Evolutionary conservation across 2,329 filamentous ascomycete species (phyloP), one percentile per base, ranked within the genome.

Genomic region (Thielaviopsis euricoi): DNA sequence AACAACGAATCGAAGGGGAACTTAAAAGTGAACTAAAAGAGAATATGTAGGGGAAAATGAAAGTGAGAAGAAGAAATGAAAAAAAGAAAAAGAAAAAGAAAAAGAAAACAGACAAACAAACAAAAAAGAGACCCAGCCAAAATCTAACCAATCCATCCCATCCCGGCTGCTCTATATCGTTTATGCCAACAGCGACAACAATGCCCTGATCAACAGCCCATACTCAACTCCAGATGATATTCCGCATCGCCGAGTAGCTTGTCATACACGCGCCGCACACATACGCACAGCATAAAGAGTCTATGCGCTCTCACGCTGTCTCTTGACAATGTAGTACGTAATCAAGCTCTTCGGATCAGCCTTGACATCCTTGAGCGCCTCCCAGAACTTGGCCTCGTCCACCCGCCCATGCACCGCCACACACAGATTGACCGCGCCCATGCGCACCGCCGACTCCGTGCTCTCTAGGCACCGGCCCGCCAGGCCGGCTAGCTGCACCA

Each of bases 371-470:
- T 75, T 79, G 64, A 89, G 74, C 23, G 77, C 76, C 37, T 76
- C 77, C 86, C 86, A 91, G 66, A 90, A 90, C 29, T 65, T 66
- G 10, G 65, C 69, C 57, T 83, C 80, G 13, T 81, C 81, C 9
- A 85, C 74, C 12, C 78, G 70, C 52, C 76, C 74, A 66, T 89
- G 85, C 61, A 89, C 70, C 60, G 83, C 81, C 25, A 89, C 82
- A 64, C 86, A 89, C n/a, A 89, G 75, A 66, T 87, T 82, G 52
- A 89, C 83, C n/a, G 86, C 84, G 61, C 87, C 86, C 76, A 88
- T 86, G 48, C 81, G 74, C 7, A 85, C 81, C 6, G 77, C 80
- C 53, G 79, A 82, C 64, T 83, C 80, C 25, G 71, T 66, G 62
- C 78, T 82, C 62, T 81, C 79, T 19, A 85, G 72, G 62, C 80